Conservation (phyloP, 108 stramenopile genomes). For the Chaetoceros tenuissimus region DNA sequence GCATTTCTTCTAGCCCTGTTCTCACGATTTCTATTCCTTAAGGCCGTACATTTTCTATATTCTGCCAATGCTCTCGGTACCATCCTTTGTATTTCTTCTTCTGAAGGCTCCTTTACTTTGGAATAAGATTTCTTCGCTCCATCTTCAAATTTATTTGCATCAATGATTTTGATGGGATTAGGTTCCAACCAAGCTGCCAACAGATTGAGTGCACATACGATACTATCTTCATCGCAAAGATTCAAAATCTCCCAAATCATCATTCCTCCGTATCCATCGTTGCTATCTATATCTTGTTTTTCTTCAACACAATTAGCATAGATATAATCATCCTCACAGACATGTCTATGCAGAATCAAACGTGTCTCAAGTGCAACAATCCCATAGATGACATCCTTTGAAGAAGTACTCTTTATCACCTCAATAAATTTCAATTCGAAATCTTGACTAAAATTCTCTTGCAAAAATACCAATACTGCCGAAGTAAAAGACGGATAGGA, state of each 20-base stretch:
- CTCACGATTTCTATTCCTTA: conserved; percentile 27
- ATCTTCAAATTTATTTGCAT: conserved; percentile 28
- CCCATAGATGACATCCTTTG: conserved; percentile 29
- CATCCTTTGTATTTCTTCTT: conserved; percentile 48
- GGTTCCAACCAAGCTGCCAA: conserved; percentile 65
- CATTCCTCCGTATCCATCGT: conserved; percentile 2
- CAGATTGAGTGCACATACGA: conserved; percentile 65
- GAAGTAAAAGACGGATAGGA: conserved; percentile 32
- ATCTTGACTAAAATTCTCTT: conserved; percentile 33
- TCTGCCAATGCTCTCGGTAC: conserved; percentile 59
- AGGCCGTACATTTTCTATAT: conserved; percentile 50
- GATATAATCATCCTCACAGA: conserved; percentile 38
- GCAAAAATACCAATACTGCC: conserved; percentile 13
- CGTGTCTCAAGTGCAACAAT: conserved; percentile 54
- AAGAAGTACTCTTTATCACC: conserved; percentile 14
- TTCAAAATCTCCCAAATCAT: conserved; percentile 53
- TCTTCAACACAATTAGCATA: conserved; percentile 12
- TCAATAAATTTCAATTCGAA: conserved; percentile 9
- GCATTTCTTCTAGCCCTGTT: conserved; percentile 44
- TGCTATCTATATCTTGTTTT: not conserved
- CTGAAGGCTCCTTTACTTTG: conserved; percentile 8
- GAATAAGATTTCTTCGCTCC: conserved; percentile 8
- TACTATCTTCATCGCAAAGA: too few species aligned
- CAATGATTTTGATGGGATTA: conserved; percentile 47
- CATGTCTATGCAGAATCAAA: conserved; percentile 62